Percentiles rank a stretch among this genome's conserved stretches.
Conservation (phyloP, 2,329 filamentous ascomycete species). For the Verticillium zaregamsianum region DNA sequence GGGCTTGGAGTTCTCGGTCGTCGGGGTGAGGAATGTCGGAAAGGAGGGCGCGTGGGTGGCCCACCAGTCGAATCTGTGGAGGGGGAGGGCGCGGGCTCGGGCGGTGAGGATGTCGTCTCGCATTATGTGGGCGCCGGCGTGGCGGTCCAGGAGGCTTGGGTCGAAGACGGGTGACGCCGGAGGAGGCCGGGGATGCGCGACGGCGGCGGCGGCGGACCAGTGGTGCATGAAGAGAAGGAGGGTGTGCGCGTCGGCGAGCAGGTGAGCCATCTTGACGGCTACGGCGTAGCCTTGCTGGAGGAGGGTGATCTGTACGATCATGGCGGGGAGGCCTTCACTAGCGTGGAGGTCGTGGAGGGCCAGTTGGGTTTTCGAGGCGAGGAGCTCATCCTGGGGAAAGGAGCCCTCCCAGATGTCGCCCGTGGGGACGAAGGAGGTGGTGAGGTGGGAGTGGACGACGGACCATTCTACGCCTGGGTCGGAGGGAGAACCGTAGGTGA, state of each 20-base stretch:
- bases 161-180: conserved; percentile 33
- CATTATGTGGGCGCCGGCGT: conserved; percentile 19
- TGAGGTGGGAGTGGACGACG: conserved; percentile 25
- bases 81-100: conserved; percentile 31
- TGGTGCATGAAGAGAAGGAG: conserved; percentile 37
- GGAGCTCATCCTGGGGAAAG: conserved; percentile 27
- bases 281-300: conserved; percentile 36
- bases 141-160: conserved; percentile 32
- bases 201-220: conserved; percentile 28
- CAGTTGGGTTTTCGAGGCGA: conserved; percentile 23
- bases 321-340: conserved; percentile 22
- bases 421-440: conserved; percentile 1
- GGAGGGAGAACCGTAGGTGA: conserved; percentile 25
- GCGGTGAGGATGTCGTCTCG: conserved; percentile 18
- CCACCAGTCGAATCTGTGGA: conserved; percentile 46
- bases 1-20: conserved; percentile 20
- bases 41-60: conserved; percentile 23
- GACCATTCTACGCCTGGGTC: conserved; percentile 39
- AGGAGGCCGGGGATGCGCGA: background rate
- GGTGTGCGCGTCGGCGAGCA: conserved; percentile 38
- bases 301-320: conserved; percentile 32
- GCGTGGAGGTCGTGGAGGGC: conserved; percentile 25
- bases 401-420: conserved; percentile 28
- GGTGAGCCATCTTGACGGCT: conserved; percentile 36
- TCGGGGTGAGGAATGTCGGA: conserved; percentile 18